These are phyloP conservation scores for Trametes cingulata DNA, from an alignment of 768 basidiomycete species.

Conservation along the genomic window DNA sequence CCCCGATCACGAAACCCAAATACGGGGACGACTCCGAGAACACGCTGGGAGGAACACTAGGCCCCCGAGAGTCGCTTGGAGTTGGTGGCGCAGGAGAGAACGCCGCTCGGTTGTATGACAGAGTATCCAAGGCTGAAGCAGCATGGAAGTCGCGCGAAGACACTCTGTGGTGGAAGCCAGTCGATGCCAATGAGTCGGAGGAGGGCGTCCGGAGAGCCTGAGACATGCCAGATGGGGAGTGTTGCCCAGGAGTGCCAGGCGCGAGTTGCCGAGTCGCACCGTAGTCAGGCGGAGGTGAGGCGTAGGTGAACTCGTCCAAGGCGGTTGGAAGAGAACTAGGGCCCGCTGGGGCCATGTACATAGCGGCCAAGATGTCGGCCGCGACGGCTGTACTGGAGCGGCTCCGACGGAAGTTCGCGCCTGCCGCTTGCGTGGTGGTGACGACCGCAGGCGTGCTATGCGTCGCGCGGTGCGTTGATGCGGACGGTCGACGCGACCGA, in stretches of 20 bases:
- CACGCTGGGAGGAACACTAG: constrained; percentile 10
- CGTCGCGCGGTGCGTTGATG: not conserved
- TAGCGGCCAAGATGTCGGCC: not conserved
- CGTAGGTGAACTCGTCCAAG: not conserved
- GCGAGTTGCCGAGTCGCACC: not conserved
- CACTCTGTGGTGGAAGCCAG: not conserved
- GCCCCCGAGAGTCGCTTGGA: constrained; percentile 4
- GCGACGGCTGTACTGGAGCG: not conserved
- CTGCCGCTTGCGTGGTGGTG: constrained; percentile 4
- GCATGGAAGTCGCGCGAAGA: not conserved
- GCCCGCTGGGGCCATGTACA: not conserved
- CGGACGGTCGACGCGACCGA: constrained; percentile 1
- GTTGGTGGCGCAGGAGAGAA: not conserved
- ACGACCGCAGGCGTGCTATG: constrained; percentile 1
- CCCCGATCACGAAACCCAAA: not conserved
- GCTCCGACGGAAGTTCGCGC: constrained; percentile 6
- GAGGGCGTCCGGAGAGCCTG: not conserved
- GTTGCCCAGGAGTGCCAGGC: not conserved
- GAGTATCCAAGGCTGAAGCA: not conserved
- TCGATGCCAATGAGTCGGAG: not conserved
- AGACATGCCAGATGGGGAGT: not conserved
- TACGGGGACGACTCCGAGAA: constrained; percentile 5
- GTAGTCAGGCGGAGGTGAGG: not conserved
- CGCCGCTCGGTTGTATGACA: not conserved
- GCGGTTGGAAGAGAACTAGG: not conserved